Evolutionary conservation across 1,284 basidiomycete species (phyloP), one percentile per base, ranked within the genome.

Genomic region (Leccinum subfulvum): DNA sequence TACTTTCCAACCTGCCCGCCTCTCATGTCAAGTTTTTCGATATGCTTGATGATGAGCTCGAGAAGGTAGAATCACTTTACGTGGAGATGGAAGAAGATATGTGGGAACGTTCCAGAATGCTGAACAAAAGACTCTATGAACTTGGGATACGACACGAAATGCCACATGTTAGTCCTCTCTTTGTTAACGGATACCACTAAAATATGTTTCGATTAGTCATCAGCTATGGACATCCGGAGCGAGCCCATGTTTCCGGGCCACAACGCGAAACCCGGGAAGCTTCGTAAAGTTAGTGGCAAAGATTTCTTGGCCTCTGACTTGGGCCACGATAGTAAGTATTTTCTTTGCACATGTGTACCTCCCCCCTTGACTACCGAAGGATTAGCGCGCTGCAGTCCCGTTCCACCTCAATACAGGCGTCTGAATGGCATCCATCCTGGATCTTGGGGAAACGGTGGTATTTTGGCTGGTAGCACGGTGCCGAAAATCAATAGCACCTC

Each of bases 41-140:
- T 6, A 80, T 85, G 47, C 81, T 97, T 1, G 90, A 95, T 66
- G 72, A 72, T 0, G 87, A 97, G 73, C 78, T 96, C 0, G 85
- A 89, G 60, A 94, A 97, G 78, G 85, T 95, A 18, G 89, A 95
- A 70, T 77, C 79, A 3, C 98, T 98, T 75, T 98, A 93, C 72
- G 71, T 84, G 8, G 84, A 84, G 26, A 83, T 89, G 26, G 92
- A 94, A 74, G 78, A 81, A 28, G 92, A 94, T 66, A 87, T 90
- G 76, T 76, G 78, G n/a, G 76, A 76, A 33, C 81, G 81, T 63
- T 82, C 85, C 62, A 74, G 71, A 56, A 51, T 71, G 21, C 78
- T 97, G 0, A 83, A 84, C 61, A 79, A 82, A 56, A 96, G 98
- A 73, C 81, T 97, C 8, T 75, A 82, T 2, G 91, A 93, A 67